Percentiles rank a stretch among this genome's conserved stretches.
Evolutionary conservation across 345 rosid genomes (phyloP).

Genomic region (Sisymbrium irio): DNA sequence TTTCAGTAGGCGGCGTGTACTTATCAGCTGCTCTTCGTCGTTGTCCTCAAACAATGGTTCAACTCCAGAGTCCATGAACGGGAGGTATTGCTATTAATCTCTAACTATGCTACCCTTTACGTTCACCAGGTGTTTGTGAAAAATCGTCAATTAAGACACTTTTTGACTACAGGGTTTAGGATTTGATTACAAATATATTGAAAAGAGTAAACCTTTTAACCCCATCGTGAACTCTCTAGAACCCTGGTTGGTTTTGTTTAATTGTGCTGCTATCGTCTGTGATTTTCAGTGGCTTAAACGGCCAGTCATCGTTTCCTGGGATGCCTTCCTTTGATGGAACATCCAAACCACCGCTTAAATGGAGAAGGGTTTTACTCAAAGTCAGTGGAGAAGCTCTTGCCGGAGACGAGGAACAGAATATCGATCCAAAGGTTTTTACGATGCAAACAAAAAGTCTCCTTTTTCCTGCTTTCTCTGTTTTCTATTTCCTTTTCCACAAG

Average conservation of each 20-base stretch:
- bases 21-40: slow-evolving; percentile 51
- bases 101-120: background rate
- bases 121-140: slow-evolving; percentile 42
- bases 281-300: slow-evolving; percentile 33
- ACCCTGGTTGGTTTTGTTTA: background rate
- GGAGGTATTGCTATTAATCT: slow-evolving; percentile 37
- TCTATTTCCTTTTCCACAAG: background rate
- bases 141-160: slow-evolving; percentile 34
- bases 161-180: slow-evolving; percentile 19
- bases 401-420: slow-evolving; percentile 73
- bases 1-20: slow-evolving; percentile 38
- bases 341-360: slow-evolving; percentile 56
- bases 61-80: slow-evolving; percentile 42
- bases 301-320: slow-evolving; percentile 54
- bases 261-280: background rate
- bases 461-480: slow-evolving; percentile 2
- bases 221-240: background rate
- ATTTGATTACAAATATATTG: background rate
- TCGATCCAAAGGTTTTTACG: slow-evolving; percentile 75
- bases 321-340: slow-evolving; percentile 51
- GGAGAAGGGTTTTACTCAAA: slow-evolving; percentile 95
- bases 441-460: background rate
- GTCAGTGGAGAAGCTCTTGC: slow-evolving; percentile 99
- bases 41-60: slow-evolving; percentile 49
- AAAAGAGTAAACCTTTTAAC: background rate